Conservation (phyloP, 2,329 filamentous ascomycete genomes). For the Phaeomoniella chlamydospora region DNA sequence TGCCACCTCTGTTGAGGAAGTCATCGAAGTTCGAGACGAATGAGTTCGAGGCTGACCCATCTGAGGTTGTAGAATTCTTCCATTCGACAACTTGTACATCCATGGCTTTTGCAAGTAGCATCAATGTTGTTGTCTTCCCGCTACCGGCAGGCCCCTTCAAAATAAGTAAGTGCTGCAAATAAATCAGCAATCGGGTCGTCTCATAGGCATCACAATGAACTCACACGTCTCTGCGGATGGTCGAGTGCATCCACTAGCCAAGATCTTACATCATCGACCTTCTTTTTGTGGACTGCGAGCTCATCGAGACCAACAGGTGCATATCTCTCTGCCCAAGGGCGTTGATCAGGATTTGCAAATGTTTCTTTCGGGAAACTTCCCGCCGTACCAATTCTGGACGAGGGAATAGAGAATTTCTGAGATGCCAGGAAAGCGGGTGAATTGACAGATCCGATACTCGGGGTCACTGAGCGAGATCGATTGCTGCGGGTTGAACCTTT, state of each 20-base stretch:
- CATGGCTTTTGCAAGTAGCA: conserved; percentile 63
- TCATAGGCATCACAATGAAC: conserved; percentile 5
- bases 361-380: conserved; percentile 2
- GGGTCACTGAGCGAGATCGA: conserved; percentile 1
- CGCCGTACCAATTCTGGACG: background rate
- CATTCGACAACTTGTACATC: conserved; percentile 71
- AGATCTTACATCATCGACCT: conserved; percentile 68
- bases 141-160: conserved; percentile 83
- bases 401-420: background rate
- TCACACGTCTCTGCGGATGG: conserved; percentile 32
- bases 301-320: conserved; percentile 63
- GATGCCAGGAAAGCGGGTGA: background rate
- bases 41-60: conserved; percentile 47
- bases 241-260: conserved; percentile 68
- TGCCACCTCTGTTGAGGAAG: conserved; percentile 69
- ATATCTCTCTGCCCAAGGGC: conserved; percentile 82
- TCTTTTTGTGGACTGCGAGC: conserved; percentile 86
- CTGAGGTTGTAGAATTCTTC: conserved; percentile 62
- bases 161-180: conserved; percentile 57
- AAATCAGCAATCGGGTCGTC: conserved; percentile 3
- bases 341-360: conserved; percentile 31
- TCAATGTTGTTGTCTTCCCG: conserved; percentile 81
- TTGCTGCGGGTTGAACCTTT: conserved; percentile 2
- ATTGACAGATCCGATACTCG: background rate
- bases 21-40: conserved; percentile 77